Evolutionary conservation across 805 yeast species (phyloP), one percentile per base, ranked within the genome.

Genomic region (Metschnikowia cerradonensis): DNA sequence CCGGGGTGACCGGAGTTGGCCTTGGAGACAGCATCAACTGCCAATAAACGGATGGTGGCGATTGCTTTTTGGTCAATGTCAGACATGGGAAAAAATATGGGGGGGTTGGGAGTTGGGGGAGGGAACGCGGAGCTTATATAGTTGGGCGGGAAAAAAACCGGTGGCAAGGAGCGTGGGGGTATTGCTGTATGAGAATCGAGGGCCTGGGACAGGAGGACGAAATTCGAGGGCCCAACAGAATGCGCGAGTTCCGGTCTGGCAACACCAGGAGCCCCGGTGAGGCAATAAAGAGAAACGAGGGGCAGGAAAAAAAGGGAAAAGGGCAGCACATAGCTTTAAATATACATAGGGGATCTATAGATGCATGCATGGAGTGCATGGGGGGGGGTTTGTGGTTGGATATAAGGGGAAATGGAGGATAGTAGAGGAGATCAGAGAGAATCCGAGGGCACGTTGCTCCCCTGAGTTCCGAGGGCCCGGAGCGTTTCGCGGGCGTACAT

Each of bases 1-100:
- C 99, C 99, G 50, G 99, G 99, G 77, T 92, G 99, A 60, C 99
- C 99, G 54, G 96, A 86, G 75, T 92, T 87, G 64, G 97, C 92
- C 73, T 83, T 80, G 53, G 85, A 78, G 55, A 89, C 95, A 58
- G 88, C 83, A 70, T 92, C 99, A 49, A 88, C 88, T 34, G 98
- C 83, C 63, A 92, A 80, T 54, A 85, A 74, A 77, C 97, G 90
- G 76, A 92, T 88, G 62, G 98, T 89, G 78, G 81, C 78, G 72
- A 92, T 77, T 52, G 96, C 88, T 68, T 78, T 77, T 60, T 76
- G 76, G 71, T 91, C 96, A 63, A 88, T 73, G 49, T 60, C 58
- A 46, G 70, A 61, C 63, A 65, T 61, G 43, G 40, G 53, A 19
- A 36, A 33, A 48, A 41, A 34, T 35, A 31, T 17, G 33, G 41